These are phyloP conservation scores for Larix sibirica DNA, from an alignment of 83 land plant genomes.

Conservation along the genomic window DNA sequence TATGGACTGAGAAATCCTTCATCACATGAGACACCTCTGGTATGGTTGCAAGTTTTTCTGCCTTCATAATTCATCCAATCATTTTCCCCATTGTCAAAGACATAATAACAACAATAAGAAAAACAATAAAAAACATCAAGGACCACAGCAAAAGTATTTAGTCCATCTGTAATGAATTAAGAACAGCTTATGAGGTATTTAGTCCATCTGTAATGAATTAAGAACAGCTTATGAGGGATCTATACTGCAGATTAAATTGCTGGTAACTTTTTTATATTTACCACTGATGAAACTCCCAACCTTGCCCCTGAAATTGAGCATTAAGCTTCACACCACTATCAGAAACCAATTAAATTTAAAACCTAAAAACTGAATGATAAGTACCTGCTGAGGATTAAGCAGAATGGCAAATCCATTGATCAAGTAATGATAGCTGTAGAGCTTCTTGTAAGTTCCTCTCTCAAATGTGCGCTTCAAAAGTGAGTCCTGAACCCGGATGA, in stretches of 20 bases:
- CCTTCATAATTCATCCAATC: conserved; percentile 40
- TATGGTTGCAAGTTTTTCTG: conserved; percentile 54
- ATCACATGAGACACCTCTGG: conserved; percentile 75
- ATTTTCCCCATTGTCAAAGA: conserved; percentile 6
- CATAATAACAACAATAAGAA: neutral
- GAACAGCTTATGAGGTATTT: too few relatives aligned
- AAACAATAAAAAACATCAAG: neutral
- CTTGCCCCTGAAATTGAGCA: neutral
- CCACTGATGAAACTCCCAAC: neutral
- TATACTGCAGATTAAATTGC: neutral
- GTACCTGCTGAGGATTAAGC: conserved; percentile 82
- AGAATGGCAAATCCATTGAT: conserved; percentile 90
- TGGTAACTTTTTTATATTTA: neutral
- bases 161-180: neutral
- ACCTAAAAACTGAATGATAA: neutral
- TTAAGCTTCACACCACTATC: neutral
- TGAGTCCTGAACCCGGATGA: conserved; percentile 62
- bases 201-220: neutral
- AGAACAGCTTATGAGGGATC: too few relatives aligned
- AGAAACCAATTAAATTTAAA: neutral
- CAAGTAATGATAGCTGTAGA: conserved; percentile 87
- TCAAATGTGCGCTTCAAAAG: conserved; percentile 55
- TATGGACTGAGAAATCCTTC: conserved; percentile 70
- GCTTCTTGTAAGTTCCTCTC: conserved; percentile 71
- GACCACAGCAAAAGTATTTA: neutral